A percentile compares a stretch with the other conserved stretches of the same genome.
Conservation (phyloP, 352 stramenopile genomes). For the Pythium biforme region DNA sequence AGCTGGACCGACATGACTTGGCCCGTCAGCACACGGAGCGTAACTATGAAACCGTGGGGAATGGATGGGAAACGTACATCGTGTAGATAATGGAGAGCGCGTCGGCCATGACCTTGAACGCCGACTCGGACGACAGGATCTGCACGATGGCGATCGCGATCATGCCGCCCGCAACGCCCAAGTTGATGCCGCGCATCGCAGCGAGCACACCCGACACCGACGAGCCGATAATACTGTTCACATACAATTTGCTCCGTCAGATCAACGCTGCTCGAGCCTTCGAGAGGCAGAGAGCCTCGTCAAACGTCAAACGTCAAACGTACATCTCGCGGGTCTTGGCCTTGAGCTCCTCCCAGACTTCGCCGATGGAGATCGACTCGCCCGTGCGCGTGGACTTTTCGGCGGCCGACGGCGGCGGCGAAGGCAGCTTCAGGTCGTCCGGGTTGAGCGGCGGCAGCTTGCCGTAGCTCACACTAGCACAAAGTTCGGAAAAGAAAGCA, state of each 20-base stretch:
- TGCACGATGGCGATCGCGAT: conserved; percentile 66
- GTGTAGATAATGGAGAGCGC: conserved; percentile 82
- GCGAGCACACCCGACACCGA: conserved; percentile 77
- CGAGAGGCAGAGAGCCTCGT: neutral
- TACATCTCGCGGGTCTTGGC: conserved; percentile 77
- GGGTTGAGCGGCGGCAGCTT: conserved; percentile 83
- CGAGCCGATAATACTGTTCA: conserved; percentile 67
- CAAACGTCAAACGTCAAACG: conserved; percentile 26
- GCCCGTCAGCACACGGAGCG: neutral
- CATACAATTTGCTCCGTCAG: conserved; percentile 3
- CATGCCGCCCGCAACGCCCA: conserved; percentile 73
- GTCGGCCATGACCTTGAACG: conserved; percentile 74
- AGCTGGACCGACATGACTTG: conserved; percentile 34
- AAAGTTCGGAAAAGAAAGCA: neutral
- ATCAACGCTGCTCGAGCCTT: neutral
- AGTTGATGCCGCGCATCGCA: conserved; percentile 76
- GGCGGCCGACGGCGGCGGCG: conserved; percentile 68
- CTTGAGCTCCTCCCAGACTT: conserved; percentile 87
- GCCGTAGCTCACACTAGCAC: conserved; percentile 55
- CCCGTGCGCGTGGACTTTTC: conserved; percentile 61
- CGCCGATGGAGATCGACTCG: conserved; percentile 74
- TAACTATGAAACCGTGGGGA: neutral
- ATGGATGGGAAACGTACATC: conserved; percentile 47
- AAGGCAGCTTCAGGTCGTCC: conserved; percentile 81
- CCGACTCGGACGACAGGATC: conserved; percentile 64